Base-by-base conservation (phyloP, 2,329 filamentous ascomycete species). In the Cladophialophora exuberans region DNA sequence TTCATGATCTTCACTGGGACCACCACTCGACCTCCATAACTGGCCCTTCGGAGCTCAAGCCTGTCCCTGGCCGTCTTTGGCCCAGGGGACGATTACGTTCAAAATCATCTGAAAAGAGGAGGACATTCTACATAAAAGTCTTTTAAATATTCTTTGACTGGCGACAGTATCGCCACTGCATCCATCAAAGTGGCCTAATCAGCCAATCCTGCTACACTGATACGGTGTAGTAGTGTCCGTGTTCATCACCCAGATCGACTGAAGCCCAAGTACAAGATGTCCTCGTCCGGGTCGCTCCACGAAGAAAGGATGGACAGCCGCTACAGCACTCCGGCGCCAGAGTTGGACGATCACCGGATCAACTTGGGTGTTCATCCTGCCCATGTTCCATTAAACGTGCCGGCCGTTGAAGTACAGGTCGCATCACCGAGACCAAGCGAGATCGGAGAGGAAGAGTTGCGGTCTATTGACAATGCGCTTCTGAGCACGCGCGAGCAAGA, bases 1-100 rank as follows among this genome's bases (percentile, higher is more conserved):
- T 86, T 86, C 82, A 90, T 91, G 91, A 91, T 95, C 85, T 93
- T 93, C 76, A 86, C 86, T 82, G 92, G 93, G 88, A 89, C 91
- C 80, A 90, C 94, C 82, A 94, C 91, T 81, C 93, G 96, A 79
- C 93, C 94, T 73, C 93, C 93, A 82, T 97, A 97, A 97, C 78
- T 93, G 75, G 80, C 67, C 48, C 41, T 55, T 43, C 13, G 35
- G 43, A 53, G 43, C 28, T 20, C n/a, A 23, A 42, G 3, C 36
- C 7, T 46, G 33, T 33, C 52, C 54, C 48, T 48, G 52, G 52
- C 55, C 49, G 22, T 23, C 13, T 20, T 26, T 48, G 58, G 58
- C 52, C 49, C 47, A 42, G 48, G 55, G 44, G 31, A 36, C 28
- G 3, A 30, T 26, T 31, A 15, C 15, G 26, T 38, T 50, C 22